Conservation (phyloP, 2,329 filamentous ascomycete genomes). For the Botrytis aclada region DNA sequence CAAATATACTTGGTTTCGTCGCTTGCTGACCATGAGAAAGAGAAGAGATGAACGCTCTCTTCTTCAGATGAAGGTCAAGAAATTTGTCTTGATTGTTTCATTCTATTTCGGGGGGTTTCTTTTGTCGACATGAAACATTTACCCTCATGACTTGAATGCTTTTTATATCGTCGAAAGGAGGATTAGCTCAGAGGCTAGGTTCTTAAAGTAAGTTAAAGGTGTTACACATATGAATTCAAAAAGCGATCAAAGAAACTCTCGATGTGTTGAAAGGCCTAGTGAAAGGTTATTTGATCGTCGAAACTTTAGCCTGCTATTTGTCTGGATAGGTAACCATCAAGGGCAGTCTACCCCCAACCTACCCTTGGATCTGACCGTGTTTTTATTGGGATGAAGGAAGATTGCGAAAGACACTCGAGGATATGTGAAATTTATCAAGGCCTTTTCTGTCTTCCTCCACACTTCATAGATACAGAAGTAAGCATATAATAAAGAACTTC, state of each 20-base stretch:
- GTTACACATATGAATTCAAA: neutral
- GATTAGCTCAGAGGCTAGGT: neutral
- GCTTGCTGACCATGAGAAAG: slow-evolving; percentile 4
- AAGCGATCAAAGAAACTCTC: neutral
- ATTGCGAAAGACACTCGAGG: neutral
- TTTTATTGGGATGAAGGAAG: neutral
- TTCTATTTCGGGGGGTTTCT: neutral
- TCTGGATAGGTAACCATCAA: neutral
- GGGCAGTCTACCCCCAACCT: too few relatives aligned
- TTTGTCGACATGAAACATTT: neutral
- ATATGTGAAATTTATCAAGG: neutral
- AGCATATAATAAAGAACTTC: too few relatives aligned
- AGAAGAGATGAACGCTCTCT: neutral
- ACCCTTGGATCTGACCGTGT: too few relatives aligned
- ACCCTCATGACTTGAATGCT: neutral
- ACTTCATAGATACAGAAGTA: neutral
- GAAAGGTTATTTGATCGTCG: neutral
- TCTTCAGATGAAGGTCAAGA: neutral
- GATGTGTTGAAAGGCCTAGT: neutral
- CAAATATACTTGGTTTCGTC: neutral
- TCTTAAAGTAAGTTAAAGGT: too few relatives aligned
- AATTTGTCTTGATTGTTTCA: neutral
- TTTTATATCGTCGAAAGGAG: neutral
- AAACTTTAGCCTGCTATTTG: neutral
- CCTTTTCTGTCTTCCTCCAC: neutral